These are phyloP conservation scores for Osmanthus fragrans DNA, from an alignment of 257 asterid genomes.

Conservation along the genomic window DNA sequence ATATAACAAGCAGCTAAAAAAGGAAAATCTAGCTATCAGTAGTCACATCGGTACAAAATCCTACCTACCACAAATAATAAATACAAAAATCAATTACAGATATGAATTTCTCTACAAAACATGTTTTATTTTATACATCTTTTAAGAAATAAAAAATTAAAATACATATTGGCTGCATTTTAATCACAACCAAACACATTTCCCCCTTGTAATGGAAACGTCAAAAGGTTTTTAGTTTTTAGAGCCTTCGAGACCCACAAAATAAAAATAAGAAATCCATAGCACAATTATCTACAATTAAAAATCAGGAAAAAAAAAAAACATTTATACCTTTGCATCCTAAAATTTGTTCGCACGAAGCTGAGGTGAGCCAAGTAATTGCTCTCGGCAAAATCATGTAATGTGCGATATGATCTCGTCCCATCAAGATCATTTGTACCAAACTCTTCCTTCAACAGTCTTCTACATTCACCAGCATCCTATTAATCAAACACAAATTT, in stretches of 20 bases:
- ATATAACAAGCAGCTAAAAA: neutral
- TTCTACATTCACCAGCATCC: conserved; percentile 75
- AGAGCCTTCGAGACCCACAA: neutral
- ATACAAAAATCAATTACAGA: no score
- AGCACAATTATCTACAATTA: neutral
- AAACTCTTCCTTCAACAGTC: conserved; percentile 59
- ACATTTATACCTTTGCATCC: conserved; percentile 6
- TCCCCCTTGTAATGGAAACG: neutral
- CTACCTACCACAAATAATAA: neutral
- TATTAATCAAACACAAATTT: conserved; percentile 23
- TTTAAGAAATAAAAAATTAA: no score
- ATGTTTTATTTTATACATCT: no score
- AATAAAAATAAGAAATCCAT: neutral
- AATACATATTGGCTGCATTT: neutral
- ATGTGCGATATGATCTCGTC: conserved; percentile 59
- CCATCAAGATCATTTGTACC: conserved; percentile 52
- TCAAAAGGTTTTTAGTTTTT: neutral
- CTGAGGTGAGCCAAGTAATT: conserved; percentile 79
- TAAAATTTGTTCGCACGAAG: conserved; percentile 62
- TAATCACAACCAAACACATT: neutral
- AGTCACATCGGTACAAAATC: neutral
- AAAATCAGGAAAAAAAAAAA: neutral
- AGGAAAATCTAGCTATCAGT: neutral
- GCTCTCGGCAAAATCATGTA: conserved; percentile 95
- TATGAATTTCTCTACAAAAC: no score